phyloP scores from a whole-genome alignment of 2,329 filamentous ascomycete genomes.

The Claviceps quebecensis region DNA sequence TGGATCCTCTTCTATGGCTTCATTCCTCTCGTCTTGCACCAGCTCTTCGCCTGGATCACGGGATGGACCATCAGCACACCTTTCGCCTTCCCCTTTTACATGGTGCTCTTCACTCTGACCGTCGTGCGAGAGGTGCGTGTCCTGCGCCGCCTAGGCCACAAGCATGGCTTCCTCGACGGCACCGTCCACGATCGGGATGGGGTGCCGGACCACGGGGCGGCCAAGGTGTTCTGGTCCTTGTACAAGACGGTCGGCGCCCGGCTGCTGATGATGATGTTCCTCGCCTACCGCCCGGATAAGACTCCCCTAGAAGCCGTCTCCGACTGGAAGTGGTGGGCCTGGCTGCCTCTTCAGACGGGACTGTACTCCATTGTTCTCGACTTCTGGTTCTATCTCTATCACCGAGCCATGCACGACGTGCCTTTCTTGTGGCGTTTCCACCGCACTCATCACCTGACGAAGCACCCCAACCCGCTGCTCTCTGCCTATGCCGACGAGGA shows the following conservation, averaged over 20 bases:
- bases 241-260: slow-evolving; percentile 20
- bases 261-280: slow-evolving; percentile 18
- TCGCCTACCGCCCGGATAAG: slow-evolving; percentile 15
- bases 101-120: slow-evolving; percentile 23
- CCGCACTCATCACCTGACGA: slow-evolving; percentile 29
- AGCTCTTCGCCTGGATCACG: slow-evolving; percentile 19
- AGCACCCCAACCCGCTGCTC: slow-evolving; percentile 22
- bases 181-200: slow-evolving; percentile 16
- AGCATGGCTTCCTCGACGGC: slow-evolving; percentile 28
- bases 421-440: slow-evolving; percentile 27
- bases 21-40: slow-evolving; percentile 1
- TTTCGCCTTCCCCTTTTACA: slow-evolving; percentile 23
- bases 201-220: slow-evolving; percentile 25
- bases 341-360: slow-evolving; percentile 22
- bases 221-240: slow-evolving; percentile 21
- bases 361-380: slow-evolving; percentile 16
- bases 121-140: slow-evolving; percentile 24
- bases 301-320: slow-evolving; percentile 5
- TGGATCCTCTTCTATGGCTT: slow-evolving; percentile 23
- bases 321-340: slow-evolving; percentile 14
- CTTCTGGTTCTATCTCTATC: slow-evolving; percentile 28
- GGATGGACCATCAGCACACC: slow-evolving; percentile 15
- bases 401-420: slow-evolving; percentile 26
- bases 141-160: slow-evolving; percentile 24
- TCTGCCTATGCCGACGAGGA: slow-evolving; percentile 23